A percentile compares a stretch with the other conserved stretches of the same genome.
These are phyloP conservation scores for Xylaria intraflava DNA, from an alignment of 495 filamentous ascomycete species.

Conservation along the genomic window DNA sequence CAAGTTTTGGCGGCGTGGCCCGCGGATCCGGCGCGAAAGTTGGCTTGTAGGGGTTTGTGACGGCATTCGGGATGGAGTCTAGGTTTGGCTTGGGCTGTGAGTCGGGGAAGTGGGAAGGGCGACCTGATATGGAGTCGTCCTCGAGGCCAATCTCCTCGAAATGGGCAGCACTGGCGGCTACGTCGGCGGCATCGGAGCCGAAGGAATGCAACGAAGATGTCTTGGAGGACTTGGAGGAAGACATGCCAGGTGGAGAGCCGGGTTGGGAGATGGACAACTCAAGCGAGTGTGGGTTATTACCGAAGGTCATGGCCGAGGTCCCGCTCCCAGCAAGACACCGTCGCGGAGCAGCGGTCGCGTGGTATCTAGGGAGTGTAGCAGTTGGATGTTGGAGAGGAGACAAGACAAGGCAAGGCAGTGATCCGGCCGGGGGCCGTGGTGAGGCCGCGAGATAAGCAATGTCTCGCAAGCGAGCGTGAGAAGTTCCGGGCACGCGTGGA, in stretches of 20 bases:
- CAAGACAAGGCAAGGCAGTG: too few species aligned
- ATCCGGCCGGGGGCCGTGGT: neutral
- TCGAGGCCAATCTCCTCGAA: slow-evolving; percentile 92
- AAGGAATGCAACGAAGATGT: slow-evolving; percentile 82
- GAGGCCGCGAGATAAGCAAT: too few species aligned
- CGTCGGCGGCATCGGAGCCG: slow-evolving; percentile 54
- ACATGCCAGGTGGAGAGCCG: slow-evolving; percentile 76
- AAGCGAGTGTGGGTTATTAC: slow-evolving; percentile 31
- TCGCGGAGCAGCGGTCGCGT: neutral
- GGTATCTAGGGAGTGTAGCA: neutral
- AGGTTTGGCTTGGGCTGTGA: slow-evolving; percentile 38
- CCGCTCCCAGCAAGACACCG: neutral
- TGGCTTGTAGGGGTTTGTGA: slow-evolving; percentile 32
- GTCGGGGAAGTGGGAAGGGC: slow-evolving; percentile 36
- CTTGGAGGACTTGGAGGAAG: slow-evolving; percentile 76
- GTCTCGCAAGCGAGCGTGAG: too few species aligned
- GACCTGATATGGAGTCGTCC: slow-evolving; percentile 47
- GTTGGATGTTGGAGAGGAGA: neutral
- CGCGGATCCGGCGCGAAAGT: slow-evolving; percentile 38
- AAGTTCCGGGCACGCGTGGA: too few species aligned
- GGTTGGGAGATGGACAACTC: slow-evolving; percentile 49
- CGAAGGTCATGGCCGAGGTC: slow-evolving; percentile 54
- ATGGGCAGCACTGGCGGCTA: slow-evolving; percentile 63
- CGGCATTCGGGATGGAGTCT: slow-evolving; percentile 20
- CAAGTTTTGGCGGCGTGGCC: slow-evolving; percentile 32